Evolutionary conservation across 2,329 filamentous ascomycete genomes (phyloP).

Genomic region (Colletotrichum caudatum): DNA sequence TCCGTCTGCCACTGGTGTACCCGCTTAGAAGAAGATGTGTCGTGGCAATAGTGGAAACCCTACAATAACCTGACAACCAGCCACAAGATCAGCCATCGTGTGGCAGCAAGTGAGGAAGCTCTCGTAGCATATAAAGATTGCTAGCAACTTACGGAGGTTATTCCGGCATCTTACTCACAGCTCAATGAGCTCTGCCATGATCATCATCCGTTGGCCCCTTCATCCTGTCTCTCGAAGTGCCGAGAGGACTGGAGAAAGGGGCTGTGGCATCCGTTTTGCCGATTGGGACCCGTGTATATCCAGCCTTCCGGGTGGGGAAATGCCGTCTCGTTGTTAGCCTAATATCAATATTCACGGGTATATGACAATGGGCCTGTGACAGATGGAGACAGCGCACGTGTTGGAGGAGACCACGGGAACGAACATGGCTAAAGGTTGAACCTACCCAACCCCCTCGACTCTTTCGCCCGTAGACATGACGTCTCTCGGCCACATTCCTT

Average conservation of each 20-base stretch:
- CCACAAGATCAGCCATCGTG: conserved; percentile 10
- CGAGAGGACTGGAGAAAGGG: conserved; percentile 13
- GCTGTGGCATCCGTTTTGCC: conserved; percentile 9
- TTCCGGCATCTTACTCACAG: background rate
- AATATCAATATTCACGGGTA: background rate
- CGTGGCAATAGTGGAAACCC: conserved; percentile 19
- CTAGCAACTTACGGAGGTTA: background rate
- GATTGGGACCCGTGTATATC: conserved; percentile 7
- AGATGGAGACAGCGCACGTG: conserved; percentile 2
- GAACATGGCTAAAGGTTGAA: background rate
- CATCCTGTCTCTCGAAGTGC: background rate
- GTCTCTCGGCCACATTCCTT: background rate
- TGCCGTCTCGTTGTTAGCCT: background rate
- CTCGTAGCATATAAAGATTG: background rate
- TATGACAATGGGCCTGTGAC: conserved; percentile 12
- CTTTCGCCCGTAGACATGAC: background rate
- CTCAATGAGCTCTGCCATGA: background rate
- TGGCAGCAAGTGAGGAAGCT: conserved; percentile 6
- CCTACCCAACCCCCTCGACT: conserved; percentile 7
- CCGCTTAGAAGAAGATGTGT: conserved; percentile 3
- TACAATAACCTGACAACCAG: background rate
- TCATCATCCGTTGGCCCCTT: background rate
- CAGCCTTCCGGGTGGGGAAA: conserved; percentile 1
- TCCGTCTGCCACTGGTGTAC: background rate
- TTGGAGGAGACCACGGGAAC: background rate